phyloP scores from a whole-genome alignment of 495 filamentous ascomycete species.

The Penicillium diatomitis region DNA sequence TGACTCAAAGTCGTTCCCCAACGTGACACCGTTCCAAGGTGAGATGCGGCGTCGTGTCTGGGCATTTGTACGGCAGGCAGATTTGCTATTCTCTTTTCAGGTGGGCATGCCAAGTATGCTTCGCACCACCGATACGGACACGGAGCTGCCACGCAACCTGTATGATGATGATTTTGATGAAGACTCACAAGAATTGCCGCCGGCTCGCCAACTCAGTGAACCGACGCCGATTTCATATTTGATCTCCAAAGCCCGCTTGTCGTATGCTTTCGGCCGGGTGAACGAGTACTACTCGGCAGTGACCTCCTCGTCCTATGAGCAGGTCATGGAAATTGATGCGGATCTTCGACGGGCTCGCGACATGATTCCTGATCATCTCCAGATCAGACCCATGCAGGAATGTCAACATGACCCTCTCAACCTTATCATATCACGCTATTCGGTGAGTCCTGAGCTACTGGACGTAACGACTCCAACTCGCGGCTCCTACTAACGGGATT shows the following conservation, averaged over 20 bases:
- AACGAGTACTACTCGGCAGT: constrained; percentile 41
- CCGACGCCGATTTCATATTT: constrained; percentile 83
- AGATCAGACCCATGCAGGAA: constrained; percentile 68
- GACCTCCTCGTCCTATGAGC: constrained; percentile 59
- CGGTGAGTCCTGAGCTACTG: constrained; percentile 22
- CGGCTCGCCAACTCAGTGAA: constrained; percentile 62
- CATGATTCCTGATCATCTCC: constrained; percentile 68
- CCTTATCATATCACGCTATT: constrained; percentile 77
- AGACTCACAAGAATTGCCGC: constrained; percentile 65
- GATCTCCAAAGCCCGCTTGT: constrained; percentile 67
- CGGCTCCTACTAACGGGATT: constrained; percentile 5
- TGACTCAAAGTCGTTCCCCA: constrained; percentile 75
- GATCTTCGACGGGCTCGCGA: constrained; percentile 64
- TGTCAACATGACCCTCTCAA: constrained; percentile 64
- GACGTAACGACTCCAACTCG: not conserved
- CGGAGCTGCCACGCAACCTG: constrained; percentile 76
- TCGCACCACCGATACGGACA: constrained; percentile 71
- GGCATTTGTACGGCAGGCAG: constrained; percentile 71
- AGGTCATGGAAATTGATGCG: constrained; percentile 71
- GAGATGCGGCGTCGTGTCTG: constrained; percentile 90
- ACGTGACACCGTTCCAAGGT: constrained; percentile 76
- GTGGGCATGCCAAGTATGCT: constrained; percentile 87
- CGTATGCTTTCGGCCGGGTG: constrained; percentile 53
- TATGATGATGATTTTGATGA: constrained; percentile 91
- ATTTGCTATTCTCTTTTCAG: constrained; percentile 86